Evolutionary conservation across 345 rosid genomes (phyloP).

Genomic region (Aethionema arabicum): DNA sequence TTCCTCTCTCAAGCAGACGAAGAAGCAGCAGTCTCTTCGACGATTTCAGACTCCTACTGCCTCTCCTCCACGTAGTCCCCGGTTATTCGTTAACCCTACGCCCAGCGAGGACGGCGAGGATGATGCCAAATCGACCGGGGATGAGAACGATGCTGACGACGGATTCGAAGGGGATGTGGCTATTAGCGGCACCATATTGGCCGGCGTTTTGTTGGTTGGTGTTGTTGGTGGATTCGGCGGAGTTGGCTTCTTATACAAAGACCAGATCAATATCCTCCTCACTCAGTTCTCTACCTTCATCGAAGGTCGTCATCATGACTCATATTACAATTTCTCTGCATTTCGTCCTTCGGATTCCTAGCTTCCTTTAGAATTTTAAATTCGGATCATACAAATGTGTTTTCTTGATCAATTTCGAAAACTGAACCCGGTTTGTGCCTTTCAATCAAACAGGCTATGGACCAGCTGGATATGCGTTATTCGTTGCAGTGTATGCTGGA

Average conservation of each 20-base stretch:
- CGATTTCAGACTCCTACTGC: slow-evolving; percentile 43
- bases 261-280: slow-evolving; percentile 76
- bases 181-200: slow-evolving; percentile 75
- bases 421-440: slow-evolving; percentile 9
- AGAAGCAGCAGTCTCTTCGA: slow-evolving; percentile 62
- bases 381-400: too few relatives aligned
- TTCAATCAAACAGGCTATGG: slow-evolving; percentile 77
- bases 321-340: too few relatives aligned
- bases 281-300: slow-evolving; percentile 76
- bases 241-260: slow-evolving; percentile 74
- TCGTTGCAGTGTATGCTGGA: slow-evolving; percentile 91
- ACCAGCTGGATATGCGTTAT: slow-evolving; percentile 90
- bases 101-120: slow-evolving; percentile 29
- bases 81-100: slow-evolving; percentile 71
- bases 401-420: background rate
- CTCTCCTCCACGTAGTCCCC: slow-evolving; percentile 58
- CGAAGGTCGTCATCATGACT: slow-evolving; percentile 52
- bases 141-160: slow-evolving; percentile 30
- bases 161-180: slow-evolving; percentile 60
- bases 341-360: too few relatives aligned
- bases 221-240: slow-evolving; percentile 80
- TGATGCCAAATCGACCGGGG: slow-evolving; percentile 20
- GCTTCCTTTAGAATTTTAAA: too few relatives aligned
- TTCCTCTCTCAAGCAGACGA: slow-evolving; percentile 74
- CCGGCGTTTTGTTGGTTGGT: slow-evolving; percentile 79